Evolutionary conservation across 139 green algal genomes (phyloP).

Genomic region (Chlorella sp.): DNA sequence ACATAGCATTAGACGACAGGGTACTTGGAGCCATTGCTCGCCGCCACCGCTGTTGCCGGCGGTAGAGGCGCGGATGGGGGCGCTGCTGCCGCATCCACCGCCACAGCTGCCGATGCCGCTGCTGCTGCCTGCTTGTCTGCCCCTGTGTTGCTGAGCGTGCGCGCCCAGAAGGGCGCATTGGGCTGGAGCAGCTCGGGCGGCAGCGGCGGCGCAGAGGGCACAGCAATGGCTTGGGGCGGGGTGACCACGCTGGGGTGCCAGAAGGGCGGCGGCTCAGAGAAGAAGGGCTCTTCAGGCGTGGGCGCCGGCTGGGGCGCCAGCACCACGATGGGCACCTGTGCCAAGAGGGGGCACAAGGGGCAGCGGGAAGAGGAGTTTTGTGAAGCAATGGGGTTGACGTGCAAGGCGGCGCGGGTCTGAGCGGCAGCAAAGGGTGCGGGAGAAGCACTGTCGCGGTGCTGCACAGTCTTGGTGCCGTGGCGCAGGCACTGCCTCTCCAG

Average conservation of each 20-base stretch:
- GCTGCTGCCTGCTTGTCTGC: neutral
- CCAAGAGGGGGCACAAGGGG: neutral
- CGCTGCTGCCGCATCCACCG: neutral
- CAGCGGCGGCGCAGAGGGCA: conserved; percentile 13
- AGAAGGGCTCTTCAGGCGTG: conserved; percentile 8
- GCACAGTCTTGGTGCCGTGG: no score
- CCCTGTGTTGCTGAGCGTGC: neutral
- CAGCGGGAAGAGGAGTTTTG: no score
- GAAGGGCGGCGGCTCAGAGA: neutral
- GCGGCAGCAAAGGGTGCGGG: no score
- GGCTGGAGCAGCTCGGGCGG: conserved; percentile 23
- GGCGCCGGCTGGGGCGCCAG: conserved; percentile 16
- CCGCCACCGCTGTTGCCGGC: no score
- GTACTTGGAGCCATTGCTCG: no score
- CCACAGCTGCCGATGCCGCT: neutral
- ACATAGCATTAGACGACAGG: no score
- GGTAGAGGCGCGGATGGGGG: no score
- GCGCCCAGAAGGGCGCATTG: conserved; percentile 20
- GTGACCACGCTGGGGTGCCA: neutral
- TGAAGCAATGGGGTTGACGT: no score
- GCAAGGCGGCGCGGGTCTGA: no score
- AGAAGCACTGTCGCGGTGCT: no score
- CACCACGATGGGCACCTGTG: conserved; percentile 18
- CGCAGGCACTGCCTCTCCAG: no score
- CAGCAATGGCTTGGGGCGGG: neutral